phyloP scores from a whole-genome alignment of 1,284 basidiomycete species.

The Apiotrichum porosum region DNA sequence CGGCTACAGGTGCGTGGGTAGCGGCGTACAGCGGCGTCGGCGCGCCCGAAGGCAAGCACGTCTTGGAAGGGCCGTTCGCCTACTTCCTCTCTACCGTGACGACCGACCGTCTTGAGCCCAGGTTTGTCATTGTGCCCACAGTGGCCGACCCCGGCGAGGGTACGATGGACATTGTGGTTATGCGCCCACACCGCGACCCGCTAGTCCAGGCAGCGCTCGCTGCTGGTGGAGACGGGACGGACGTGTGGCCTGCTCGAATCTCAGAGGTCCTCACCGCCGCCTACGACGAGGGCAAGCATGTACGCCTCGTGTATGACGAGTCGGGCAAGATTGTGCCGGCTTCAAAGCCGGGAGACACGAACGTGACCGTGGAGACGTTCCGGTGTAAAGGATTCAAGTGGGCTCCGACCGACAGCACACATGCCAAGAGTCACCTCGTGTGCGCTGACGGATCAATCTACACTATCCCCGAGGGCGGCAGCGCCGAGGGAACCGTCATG shows the following conservation, averaged over 20 bases:
- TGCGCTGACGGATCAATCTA: slow-evolving; percentile 71
- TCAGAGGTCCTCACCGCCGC: slow-evolving; percentile 59
- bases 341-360: slow-evolving; percentile 22
- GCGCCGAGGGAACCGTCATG: slow-evolving; percentile 20
- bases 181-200: slow-evolving; percentile 74
- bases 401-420: slow-evolving; percentile 66
- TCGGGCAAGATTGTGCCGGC: slow-evolving; percentile 7
- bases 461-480: slow-evolving; percentile 57
- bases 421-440: slow-evolving; percentile 58
- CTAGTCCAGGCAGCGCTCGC: slow-evolving; percentile 36
- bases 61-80: slow-evolving; percentile 67
- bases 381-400: slow-evolving; percentile 78
- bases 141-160: slow-evolving; percentile 41
- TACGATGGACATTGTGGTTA: slow-evolving; percentile 70
- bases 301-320: slow-evolving; percentile 57
- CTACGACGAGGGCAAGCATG: slow-evolving; percentile 68
- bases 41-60: neutral
- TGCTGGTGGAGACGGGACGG: slow-evolving; percentile 16
- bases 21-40: slow-evolving; percentile 36
- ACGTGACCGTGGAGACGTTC: slow-evolving; percentile 69
- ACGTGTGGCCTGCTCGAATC: slow-evolving; percentile 30
- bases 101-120: slow-evolving; percentile 74
- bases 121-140: slow-evolving; percentile 69
- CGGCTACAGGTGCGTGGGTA: slow-evolving; percentile 52
- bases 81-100: slow-evolving; percentile 80